phyloP scores from a whole-genome alignment of 257 asterid genomes.

The Sherardia arvensis region DNA sequence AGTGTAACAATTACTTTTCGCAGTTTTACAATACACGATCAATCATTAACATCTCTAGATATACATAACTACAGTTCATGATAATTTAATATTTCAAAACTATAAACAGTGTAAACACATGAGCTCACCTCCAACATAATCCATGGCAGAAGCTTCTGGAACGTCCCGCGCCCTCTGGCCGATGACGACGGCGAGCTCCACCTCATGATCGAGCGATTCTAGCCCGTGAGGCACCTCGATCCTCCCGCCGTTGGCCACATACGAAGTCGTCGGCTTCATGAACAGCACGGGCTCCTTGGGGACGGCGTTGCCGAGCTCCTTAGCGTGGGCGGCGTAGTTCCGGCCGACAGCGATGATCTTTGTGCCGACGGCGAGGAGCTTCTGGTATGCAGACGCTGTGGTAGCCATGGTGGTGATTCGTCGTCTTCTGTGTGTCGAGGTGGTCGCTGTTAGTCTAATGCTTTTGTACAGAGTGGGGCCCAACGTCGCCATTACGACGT shows the following conservation, averaged over 20 bases:
- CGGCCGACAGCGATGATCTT: conserved; percentile 94
- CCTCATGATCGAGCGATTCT: conserved; percentile 85
- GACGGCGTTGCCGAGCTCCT: conserved; percentile 86
- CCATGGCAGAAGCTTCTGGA: conserved; percentile 75
- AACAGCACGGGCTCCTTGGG: conserved; percentile 42
- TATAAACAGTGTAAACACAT: neutral
- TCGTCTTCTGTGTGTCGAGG: neutral
- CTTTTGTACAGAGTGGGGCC: neutral
- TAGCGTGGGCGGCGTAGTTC: conserved; percentile 95
- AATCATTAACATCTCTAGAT: too few relatives aligned
- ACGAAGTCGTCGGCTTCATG: conserved; percentile 26
- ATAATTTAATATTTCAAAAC: too few relatives aligned
- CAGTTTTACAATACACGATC: too few relatives aligned
- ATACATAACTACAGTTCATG: too few relatives aligned
- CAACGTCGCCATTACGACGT: neutral
- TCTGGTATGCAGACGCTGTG: conserved; percentile 49
- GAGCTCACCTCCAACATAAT: conserved; percentile 61
- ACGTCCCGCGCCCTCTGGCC: conserved; percentile 80
- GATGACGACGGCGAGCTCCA: conserved; percentile 91
- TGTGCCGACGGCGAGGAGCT: conserved; percentile 65
- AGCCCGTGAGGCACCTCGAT: conserved; percentile 80
- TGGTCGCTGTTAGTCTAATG: neutral
- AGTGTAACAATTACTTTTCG: too few relatives aligned
- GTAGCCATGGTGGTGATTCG: conserved; percentile 37
- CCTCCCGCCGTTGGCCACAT: conserved; percentile 74